A percentile compares a stretch with the other conserved stretches of the same genome.
These are phyloP conservation scores for Phytophthora tentaculata DNA, from an alignment of 352 stramenopile genomes.

Conservation along the genomic window DNA sequence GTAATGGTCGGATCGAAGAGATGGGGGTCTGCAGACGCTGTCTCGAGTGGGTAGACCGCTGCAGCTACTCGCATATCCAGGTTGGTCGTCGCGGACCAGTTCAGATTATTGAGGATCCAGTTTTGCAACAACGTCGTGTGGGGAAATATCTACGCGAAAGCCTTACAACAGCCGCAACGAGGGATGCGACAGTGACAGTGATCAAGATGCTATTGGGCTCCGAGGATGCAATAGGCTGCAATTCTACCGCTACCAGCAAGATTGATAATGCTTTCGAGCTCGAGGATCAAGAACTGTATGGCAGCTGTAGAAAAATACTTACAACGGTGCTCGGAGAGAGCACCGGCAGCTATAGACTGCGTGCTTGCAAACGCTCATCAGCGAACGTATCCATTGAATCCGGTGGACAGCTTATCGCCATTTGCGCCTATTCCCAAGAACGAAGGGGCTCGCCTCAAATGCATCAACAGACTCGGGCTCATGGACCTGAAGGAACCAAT, in stretches of 20 bases:
- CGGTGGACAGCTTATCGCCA: not conserved
- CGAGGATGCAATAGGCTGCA: no score
- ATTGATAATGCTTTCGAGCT: not conserved
- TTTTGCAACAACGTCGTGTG: not conserved
- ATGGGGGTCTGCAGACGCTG: slow-evolving; percentile 52
- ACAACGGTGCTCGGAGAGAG: not conserved
- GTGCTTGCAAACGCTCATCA: not conserved
- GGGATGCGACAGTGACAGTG: not conserved
- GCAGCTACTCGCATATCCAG: slow-evolving; percentile 45
- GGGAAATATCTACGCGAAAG: not conserved
- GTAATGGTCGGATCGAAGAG: slow-evolving; percentile 29
- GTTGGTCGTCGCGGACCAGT: slow-evolving; percentile 14
- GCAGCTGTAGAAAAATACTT: not conserved
- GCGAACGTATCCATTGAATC: not conserved
- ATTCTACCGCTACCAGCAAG: no score
- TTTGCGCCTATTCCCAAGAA: not conserved
- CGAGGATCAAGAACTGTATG: not conserved
- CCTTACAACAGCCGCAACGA: not conserved
- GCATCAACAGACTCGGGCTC: slow-evolving; percentile 17
- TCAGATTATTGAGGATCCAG: not conserved
- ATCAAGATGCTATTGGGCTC: not conserved
- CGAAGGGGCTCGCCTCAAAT: not conserved
- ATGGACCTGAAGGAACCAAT: slow-evolving; percentile 46
- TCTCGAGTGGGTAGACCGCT: slow-evolving; percentile 51
- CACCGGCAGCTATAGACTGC: not conserved